Percentiles rank a stretch among this genome's conserved stretches.
phyloP scores from a whole-genome alignment of 1,284 basidiomycete species.

The Pisolithus thermaeus region DNA sequence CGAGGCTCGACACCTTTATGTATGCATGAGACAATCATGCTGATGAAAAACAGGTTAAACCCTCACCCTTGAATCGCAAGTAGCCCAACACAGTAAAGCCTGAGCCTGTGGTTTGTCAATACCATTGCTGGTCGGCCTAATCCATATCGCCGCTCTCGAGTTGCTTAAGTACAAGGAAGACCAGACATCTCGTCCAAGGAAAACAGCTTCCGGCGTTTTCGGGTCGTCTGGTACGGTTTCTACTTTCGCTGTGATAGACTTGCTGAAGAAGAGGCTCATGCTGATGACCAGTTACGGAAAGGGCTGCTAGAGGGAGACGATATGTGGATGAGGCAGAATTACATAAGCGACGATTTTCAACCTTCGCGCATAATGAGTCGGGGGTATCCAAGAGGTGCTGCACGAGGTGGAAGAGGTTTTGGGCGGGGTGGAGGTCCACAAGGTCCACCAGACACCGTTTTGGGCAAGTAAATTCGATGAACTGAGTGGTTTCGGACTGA shows the following conservation, averaged over 20 bases:
- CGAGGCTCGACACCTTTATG: slow-evolving; percentile 21
- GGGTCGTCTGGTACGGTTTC: slow-evolving; percentile 8
- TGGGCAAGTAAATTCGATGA: slow-evolving; percentile 46
- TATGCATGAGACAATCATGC: slow-evolving; percentile 8
- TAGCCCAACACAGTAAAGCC: slow-evolving; percentile 25
- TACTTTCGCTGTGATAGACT: slow-evolving; percentile 8
- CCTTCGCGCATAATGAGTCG: slow-evolving; percentile 39
- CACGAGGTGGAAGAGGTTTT: slow-evolving; percentile 53
- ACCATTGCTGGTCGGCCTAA: slow-evolving; percentile 18
- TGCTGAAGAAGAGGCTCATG: slow-evolving; percentile 31
- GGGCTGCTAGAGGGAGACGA: too few relatives aligned
- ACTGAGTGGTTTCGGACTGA: slow-evolving; percentile 4
- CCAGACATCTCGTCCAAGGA: slow-evolving; percentile 32
- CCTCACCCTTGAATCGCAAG: slow-evolving; percentile 21
- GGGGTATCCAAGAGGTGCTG: slow-evolving; percentile 39
- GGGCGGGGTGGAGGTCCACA: slow-evolving; percentile 75
- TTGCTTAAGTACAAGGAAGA: slow-evolving; percentile 18
- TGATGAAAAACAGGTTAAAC: neutral
- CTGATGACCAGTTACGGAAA: too few relatives aligned
- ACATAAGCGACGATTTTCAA: too few relatives aligned
- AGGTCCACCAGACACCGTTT: slow-evolving; percentile 81
- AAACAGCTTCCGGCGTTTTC: slow-evolving; percentile 6
- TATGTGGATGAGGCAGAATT: neutral
- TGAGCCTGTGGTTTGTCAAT: slow-evolving; percentile 11
- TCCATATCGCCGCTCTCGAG: slow-evolving; percentile 12